phyloP scores from a whole-genome alignment of 768 basidiomycete genomes.

The Cubamyces lactineus region DNA sequence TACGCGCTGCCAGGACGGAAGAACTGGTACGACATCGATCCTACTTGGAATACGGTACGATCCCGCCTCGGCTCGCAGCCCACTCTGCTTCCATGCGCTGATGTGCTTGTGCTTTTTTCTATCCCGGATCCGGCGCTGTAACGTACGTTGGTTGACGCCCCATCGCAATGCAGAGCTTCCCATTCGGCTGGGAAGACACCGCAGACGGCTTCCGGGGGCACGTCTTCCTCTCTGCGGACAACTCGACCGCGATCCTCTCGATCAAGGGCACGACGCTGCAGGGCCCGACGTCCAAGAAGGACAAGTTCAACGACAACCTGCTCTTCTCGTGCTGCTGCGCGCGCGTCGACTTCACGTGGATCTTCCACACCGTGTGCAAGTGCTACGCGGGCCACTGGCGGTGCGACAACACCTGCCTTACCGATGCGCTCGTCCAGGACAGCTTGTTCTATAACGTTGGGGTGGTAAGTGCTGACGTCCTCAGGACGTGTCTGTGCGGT shows the following conservation, averaged over 20 bases:
- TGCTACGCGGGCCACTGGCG: constrained; percentile 74
- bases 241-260: constrained; percentile 81
- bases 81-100: constrained; percentile 6
- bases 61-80: neutral
- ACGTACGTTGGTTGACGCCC: neutral
- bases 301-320: constrained; percentile 92
- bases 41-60: constrained; percentile 63
- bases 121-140: neutral
- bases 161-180: constrained; percentile 59
- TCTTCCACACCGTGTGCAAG: constrained; percentile 83
- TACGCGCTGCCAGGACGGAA: constrained; percentile 72
- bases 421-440: constrained; percentile 82
- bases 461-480: constrained; percentile 54
- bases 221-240: constrained; percentile 78
- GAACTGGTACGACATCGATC: constrained; percentile 84
- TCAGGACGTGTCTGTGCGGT: too few species aligned
- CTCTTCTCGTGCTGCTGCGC: constrained; percentile 95
- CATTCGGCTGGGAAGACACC: constrained; percentile 73
- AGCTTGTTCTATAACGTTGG: constrained; percentile 92
- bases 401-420: constrained; percentile 83
- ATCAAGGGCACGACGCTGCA: constrained; percentile 90
- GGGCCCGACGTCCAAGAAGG: constrained; percentile 86
- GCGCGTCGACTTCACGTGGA: constrained; percentile 84
- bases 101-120: constrained; percentile 3
- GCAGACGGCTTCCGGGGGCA: constrained; percentile 87